Evolutionary conservation across 208 protist species (phyloP).

Genomic region (Angomonas deanei): DNA sequence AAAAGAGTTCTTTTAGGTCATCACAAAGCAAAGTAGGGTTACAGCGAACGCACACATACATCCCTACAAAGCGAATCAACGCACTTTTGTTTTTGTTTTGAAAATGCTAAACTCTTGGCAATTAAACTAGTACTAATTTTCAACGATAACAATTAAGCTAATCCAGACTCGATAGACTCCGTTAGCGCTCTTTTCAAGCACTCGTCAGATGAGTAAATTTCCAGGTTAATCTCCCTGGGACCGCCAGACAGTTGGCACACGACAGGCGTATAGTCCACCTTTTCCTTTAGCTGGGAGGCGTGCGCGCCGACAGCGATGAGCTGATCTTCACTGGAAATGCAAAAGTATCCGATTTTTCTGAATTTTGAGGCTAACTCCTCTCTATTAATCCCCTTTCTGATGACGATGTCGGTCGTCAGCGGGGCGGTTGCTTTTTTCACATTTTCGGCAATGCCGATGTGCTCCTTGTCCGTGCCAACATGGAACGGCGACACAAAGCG

Average conservation of each 20-base stretch:
- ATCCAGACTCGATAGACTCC: slow-evolving; percentile 3
- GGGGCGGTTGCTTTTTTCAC: slow-evolving; percentile 20
- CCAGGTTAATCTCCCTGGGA: slow-evolving; percentile 24
- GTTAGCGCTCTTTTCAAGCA: slow-evolving; percentile 24
- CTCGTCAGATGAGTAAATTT: slow-evolving; percentile 23
- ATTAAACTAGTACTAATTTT: not conserved
- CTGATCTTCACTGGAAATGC: not conserved
- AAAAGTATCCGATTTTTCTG: not conserved
- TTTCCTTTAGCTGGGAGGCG: slow-evolving; percentile 54
- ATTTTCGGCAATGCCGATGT: slow-evolving; percentile 29
- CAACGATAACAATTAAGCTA: slow-evolving; percentile 3
- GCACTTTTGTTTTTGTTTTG: too few species aligned
- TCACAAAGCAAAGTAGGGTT: too few species aligned
- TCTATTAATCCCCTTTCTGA: not conserved
- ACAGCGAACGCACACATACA: too few species aligned
- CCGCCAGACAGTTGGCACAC: slow-evolving; percentile 40
- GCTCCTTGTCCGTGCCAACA: slow-evolving; percentile 26
- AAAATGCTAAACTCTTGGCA: too few species aligned
- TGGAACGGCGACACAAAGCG: slow-evolving; percentile 68
- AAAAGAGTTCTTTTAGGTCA: not conserved
- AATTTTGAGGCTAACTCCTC: not conserved
- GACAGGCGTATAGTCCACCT: slow-evolving; percentile 45
- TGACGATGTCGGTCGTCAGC: not conserved
- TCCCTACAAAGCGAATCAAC: too few species aligned
- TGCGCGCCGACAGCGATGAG: slow-evolving; percentile 56